Conservation (phyloP, 306 rosid genomes). For the Comarum palustre region DNA sequence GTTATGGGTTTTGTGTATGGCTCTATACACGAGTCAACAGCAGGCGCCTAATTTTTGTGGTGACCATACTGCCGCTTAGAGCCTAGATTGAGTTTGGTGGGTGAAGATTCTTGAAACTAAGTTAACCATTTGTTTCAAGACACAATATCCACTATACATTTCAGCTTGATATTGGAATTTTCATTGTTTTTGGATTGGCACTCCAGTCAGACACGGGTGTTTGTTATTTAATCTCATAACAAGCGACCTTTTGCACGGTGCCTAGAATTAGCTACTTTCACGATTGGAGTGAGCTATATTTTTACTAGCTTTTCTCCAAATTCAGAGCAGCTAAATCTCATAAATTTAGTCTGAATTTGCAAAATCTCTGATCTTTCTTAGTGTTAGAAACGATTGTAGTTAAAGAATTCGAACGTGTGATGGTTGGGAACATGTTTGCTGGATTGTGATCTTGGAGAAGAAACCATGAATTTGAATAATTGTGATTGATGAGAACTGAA, state of each 20-base stretch:
- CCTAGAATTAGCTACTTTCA: constrained; percentile 38
- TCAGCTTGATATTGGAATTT: not conserved
- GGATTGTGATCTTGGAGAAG: not conserved
- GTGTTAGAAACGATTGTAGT: not conserved
- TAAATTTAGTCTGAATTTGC: not conserved
- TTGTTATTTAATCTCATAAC: constrained; percentile 44
- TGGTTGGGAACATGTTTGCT: too few species aligned
- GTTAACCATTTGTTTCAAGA: constrained; percentile 36
- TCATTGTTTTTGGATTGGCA: constrained; percentile 19
- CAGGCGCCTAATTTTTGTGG: constrained; percentile 47
- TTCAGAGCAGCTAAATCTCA: constrained; percentile 41
- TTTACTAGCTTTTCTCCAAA: constrained; percentile 38
- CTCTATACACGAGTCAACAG: constrained; percentile 77
- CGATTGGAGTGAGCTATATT: constrained; percentile 43
- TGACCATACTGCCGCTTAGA: constrained; percentile 76
- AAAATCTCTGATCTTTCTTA: not conserved
- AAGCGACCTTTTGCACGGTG: constrained; percentile 71
- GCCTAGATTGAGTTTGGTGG: constrained; percentile 49
- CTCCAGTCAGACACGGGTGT: constrained; percentile 78
- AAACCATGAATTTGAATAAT: not conserved
- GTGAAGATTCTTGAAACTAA: constrained; percentile 60
- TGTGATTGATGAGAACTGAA: not conserved
- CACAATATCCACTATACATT: constrained; percentile 40
- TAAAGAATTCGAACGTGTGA: too few species aligned
- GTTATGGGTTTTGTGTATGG: constrained; percentile 3